phyloP scores from a whole-genome alignment of 768 basidiomycete genomes.

The Tephrocybe sp. region DNA sequence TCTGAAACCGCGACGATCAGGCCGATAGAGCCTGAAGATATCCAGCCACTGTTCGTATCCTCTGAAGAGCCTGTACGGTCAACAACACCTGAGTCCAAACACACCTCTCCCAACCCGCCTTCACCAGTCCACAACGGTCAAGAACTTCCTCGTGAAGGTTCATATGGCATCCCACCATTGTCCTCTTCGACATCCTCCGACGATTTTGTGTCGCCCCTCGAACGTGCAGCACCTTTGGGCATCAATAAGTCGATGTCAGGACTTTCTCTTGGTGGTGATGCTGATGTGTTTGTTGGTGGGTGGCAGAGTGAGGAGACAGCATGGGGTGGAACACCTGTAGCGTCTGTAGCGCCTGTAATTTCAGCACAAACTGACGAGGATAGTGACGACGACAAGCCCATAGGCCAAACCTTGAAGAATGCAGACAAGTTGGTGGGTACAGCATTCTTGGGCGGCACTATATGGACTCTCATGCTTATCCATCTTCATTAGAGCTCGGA shows the following conservation, averaged over 20 bases:
- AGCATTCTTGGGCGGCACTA: neutral
- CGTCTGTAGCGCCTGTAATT: neutral
- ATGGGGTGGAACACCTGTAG: slow-evolving; percentile 27
- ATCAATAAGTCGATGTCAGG: slow-evolving; percentile 34
- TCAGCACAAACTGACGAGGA: slow-evolving; percentile 44
- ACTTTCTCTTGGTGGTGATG: slow-evolving; percentile 35
- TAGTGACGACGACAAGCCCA: slow-evolving; percentile 68
- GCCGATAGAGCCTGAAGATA: slow-evolving; percentile 31
- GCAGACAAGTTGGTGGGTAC: slow-evolving; percentile 27
- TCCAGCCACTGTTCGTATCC: slow-evolving; percentile 20
- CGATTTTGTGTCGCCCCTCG: slow-evolving; percentile 36
- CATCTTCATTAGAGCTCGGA: slow-evolving; percentile 7
- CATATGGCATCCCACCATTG: slow-evolving; percentile 19
- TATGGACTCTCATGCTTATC: neutral
- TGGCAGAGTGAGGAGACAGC: slow-evolving; percentile 53
- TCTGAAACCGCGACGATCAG: slow-evolving; percentile 44
- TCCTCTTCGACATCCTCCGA: slow-evolving; percentile 19
- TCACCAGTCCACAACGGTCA: slow-evolving; percentile 12
- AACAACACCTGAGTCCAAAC: slow-evolving; percentile 7
- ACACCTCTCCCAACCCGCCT: slow-evolving; percentile 16
- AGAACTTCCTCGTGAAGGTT: slow-evolving; percentile 17
- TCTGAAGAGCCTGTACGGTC: slow-evolving; percentile 5
- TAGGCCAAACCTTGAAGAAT: slow-evolving; percentile 44
- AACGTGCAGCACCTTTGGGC: slow-evolving; percentile 19
- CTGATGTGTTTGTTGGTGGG: slow-evolving; percentile 31